These are phyloP conservation scores for Aureobasidium sp. DNA, from an alignment of 2,329 filamentous ascomycete species.

Conservation along the genomic window DNA sequence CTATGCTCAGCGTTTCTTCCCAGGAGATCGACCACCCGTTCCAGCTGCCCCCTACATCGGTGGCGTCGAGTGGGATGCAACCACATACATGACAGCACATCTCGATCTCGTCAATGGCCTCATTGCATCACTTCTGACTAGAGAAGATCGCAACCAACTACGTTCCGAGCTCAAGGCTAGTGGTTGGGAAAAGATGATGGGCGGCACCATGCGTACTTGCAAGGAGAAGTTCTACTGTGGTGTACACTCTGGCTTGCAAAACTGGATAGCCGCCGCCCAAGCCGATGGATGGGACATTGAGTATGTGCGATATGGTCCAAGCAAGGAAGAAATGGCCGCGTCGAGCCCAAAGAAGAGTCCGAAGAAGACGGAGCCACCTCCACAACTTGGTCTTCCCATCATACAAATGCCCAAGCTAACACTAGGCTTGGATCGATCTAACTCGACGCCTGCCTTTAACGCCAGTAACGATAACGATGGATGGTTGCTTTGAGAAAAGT, in stretches of 20 bases:
- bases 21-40: conserved; percentile 77
- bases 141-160: conserved; percentile 64
- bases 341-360: conserved; percentile 34
- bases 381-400: conserved; percentile 15
- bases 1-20: conserved; percentile 65
- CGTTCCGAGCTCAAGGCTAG: conserved; percentile 73
- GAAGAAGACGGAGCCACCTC: conserved; percentile 16
- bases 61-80: conserved; percentile 97
- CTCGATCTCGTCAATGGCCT: conserved; percentile 90
- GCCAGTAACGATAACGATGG: conserved; percentile 17
- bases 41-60: conserved; percentile 93
- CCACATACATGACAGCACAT: conserved; percentile 89
- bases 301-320: conserved; percentile 69
- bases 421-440: conserved; percentile 15
- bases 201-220: conserved; percentile 75
- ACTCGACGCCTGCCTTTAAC: conserved; percentile 1
- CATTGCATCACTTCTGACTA: conserved; percentile 68
- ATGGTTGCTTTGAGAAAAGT: conserved; percentile 16
- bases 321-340: conserved; percentile 34
- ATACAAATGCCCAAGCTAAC: conserved; percentile 13
- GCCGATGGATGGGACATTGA: conserved; percentile 85
- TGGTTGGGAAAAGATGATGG: conserved; percentile 87
- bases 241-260: conserved; percentile 80
- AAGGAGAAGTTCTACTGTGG: conserved; percentile 97
- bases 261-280: conserved; percentile 80